Evolutionary conservation across 73 alveolate genomes (phyloP).

Genomic region (Blepharisma japonicum): DNA sequence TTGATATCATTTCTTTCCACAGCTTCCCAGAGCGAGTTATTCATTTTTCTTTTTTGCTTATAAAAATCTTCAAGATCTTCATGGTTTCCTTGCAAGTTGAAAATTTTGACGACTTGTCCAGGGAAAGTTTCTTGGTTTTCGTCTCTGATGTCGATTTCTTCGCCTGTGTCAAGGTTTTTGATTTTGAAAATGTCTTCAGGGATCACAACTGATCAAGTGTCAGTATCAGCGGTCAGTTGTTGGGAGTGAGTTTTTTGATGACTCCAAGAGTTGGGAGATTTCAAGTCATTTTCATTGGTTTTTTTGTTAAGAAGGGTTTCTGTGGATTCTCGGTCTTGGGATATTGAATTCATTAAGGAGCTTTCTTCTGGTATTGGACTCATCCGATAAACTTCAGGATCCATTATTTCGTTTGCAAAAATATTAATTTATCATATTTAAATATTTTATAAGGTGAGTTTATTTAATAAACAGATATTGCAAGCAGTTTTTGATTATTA

Average conservation of each 20-base stretch:
- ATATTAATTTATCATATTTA: no score
- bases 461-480: no score
- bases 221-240: no score
- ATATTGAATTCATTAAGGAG: no score
- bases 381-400: no score
- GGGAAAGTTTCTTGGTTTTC: constrained; percentile 9
- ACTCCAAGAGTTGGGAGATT: not conserved
- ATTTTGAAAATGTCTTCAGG: constrained; percentile 18
- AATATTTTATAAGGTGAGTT: no score
- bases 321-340: no score
- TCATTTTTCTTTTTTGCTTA: not conserved
- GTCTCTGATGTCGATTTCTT: constrained; percentile 25
- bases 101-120: not conserved
- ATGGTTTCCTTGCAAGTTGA: not conserved
- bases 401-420: no score
- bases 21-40: constrained; percentile 26
- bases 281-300: not conserved
- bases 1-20: constrained; percentile 24
- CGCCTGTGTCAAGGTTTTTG: constrained; percentile 35
- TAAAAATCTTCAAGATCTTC: constrained; percentile 24
- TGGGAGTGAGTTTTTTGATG: no score
- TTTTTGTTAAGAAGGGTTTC: no score
- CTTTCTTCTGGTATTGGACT: no score
- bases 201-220: not conserved
- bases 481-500: not conserved